Conservation (phyloP, 768 basidiomycete species). For the Kwoniella europaea region DNA sequence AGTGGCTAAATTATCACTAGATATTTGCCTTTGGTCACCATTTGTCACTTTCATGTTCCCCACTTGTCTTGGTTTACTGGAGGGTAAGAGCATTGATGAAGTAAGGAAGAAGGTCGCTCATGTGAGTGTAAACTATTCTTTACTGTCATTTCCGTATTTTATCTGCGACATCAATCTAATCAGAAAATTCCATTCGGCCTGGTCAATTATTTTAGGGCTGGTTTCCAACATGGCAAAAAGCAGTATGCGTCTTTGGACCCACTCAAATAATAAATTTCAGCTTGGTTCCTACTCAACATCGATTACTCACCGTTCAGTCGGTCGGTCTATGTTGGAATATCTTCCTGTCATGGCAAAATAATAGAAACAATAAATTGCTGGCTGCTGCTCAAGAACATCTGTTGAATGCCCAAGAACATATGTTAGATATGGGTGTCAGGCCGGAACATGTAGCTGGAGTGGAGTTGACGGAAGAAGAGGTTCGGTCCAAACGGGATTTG, state of each 20-base stretch:
- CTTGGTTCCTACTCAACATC: conserved; percentile 50
- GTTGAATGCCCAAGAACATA: conserved; percentile 11
- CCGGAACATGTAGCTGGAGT: background rate
- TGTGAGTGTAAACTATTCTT: conserved; percentile 29
- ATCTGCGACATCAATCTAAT: background rate
- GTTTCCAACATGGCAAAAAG: conserved; percentile 48
- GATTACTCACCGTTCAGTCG: conserved; percentile 48
- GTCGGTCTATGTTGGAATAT: conserved; percentile 56
- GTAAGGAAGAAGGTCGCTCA: conserved; percentile 47
- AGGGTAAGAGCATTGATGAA: conserved; percentile 44
- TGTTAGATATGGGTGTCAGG: background rate
- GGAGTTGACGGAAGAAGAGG: conserved; percentile 16
- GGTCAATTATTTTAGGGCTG: conserved; percentile 21
- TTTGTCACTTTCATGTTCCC: conserved; percentile 51
- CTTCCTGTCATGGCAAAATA: conserved; percentile 54
- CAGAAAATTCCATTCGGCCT: background rate
- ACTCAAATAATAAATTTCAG: conserved; percentile 54
- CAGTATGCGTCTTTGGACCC: conserved; percentile 49
- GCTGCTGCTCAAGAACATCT: conserved; percentile 31
- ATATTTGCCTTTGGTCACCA: conserved; percentile 50
- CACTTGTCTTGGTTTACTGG: conserved; percentile 46
- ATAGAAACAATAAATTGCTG: conserved; percentile 37
- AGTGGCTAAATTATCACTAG: conserved; percentile 34
- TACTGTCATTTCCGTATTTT: no score
- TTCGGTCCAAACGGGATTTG: background rate